These are phyloP conservation scores for Penicillium cosmopolitanum DNA, from an alignment of 495 filamentous ascomycete species.

Conservation along the genomic window DNA sequence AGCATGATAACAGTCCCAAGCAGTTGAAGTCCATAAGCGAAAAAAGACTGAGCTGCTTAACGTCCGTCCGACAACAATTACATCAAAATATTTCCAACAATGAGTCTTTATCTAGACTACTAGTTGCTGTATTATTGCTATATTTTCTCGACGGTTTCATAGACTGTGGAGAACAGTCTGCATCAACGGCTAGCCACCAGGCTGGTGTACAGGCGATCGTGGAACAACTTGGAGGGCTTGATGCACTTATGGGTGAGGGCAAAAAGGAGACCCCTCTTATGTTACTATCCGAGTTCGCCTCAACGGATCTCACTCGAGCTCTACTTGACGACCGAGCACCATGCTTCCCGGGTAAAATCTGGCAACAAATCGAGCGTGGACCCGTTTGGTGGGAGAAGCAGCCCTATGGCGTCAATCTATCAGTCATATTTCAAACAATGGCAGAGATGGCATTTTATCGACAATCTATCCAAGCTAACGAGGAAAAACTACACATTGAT, in stretches of 20 bases:
- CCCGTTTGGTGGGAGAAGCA: slow-evolving; percentile 29
- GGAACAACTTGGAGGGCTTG: slow-evolving; percentile 35
- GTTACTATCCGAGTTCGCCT: slow-evolving; percentile 42
- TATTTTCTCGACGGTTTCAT: slow-evolving; percentile 45
- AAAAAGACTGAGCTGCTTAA: slow-evolving; percentile 19
- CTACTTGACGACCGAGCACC: slow-evolving; percentile 21
- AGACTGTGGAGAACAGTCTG: slow-evolving; percentile 36
- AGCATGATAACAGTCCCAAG: background rate
- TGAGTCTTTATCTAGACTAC: slow-evolving; percentile 22
- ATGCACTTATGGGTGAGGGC: slow-evolving; percentile 22
- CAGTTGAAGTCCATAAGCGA: slow-evolving; percentile 12
- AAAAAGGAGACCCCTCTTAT: slow-evolving; percentile 36
- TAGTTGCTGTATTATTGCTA: slow-evolving; percentile 41
- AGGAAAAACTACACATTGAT: slow-evolving; percentile 14
- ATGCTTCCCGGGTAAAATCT: slow-evolving; percentile 24
- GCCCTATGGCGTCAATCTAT: slow-evolving; percentile 20
- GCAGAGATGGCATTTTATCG: slow-evolving; percentile 24
- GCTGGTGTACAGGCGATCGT: slow-evolving; percentile 41
- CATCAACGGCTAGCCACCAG: slow-evolving; percentile 39
- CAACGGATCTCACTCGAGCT: slow-evolving; percentile 39
- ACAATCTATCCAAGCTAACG: slow-evolving; percentile 12
- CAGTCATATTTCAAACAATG: slow-evolving; percentile 18
- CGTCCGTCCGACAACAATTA: slow-evolving; percentile 21
- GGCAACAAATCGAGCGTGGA: slow-evolving; percentile 21
- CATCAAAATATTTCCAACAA: slow-evolving; percentile 15